Conservation (phyloP, 1,284 basidiomycete species). For the Ceratobasidium theobromae region DNA sequence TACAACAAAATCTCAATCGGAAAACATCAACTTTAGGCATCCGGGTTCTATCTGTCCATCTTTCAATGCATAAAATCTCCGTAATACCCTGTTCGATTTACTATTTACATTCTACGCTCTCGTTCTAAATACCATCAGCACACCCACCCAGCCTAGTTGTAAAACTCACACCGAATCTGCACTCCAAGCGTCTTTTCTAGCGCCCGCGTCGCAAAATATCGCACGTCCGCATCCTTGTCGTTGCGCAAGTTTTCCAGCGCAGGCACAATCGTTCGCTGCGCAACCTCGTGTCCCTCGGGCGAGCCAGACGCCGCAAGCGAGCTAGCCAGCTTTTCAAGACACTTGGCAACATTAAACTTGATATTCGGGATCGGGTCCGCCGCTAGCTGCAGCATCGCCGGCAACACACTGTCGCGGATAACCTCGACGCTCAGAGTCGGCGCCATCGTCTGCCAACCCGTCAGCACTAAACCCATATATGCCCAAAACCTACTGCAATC, state of each 20-base stretch:
- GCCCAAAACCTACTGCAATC: constrained; percentile 72
- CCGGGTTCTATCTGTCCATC: constrained; percentile 30
- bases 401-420: constrained; percentile 83
- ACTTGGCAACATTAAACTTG: constrained; percentile 98
- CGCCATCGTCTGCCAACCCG: constrained; percentile 75
- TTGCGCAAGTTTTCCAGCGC: constrained; percentile 85
- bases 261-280: constrained; percentile 75
- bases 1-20: constrained; percentile 29
- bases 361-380: constrained; percentile 98
- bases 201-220: constrained; percentile 77
- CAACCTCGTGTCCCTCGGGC: constrained; percentile 74
- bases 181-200: constrained; percentile 55
- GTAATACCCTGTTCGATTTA: constrained; percentile 30
- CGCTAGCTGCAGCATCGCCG: constrained; percentile 81
- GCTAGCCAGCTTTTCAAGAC: constrained; percentile 80
- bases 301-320: constrained; percentile 60
- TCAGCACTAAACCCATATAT: constrained; percentile 34
- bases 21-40: constrained; percentile 19
- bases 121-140: not conserved
- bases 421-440: constrained; percentile 89
- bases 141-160: not conserved
- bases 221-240: constrained; percentile 93
- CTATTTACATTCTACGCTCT: constrained; percentile 32
- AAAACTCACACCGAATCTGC: constrained; percentile 28
- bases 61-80: constrained; percentile 30